A percentile compares a stretch with the other conserved stretches of the same genome.
Evolutionary conservation across 352 stramenopile genomes (phyloP).

Genomic region (Poterioochromonas sp.): DNA sequence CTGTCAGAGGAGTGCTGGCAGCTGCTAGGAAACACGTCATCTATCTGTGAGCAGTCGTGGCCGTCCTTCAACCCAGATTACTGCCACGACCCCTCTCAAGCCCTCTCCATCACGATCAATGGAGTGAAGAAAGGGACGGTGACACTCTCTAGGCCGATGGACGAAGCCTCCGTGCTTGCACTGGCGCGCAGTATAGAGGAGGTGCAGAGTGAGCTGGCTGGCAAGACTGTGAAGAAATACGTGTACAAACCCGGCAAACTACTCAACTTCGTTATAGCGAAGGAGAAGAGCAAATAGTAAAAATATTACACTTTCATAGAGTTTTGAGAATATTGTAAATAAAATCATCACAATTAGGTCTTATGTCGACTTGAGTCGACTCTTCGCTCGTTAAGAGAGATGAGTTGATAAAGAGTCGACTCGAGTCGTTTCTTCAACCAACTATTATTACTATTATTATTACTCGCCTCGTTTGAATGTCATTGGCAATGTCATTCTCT

Average conservation of each 20-base stretch:
- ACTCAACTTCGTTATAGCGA: conserved; percentile 69
- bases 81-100: conserved; percentile 58
- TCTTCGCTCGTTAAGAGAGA: too few relatives aligned
- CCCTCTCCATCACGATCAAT: conserved; percentile 64
- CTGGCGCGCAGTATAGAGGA: conserved; percentile 51
- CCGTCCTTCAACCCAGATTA: conserved; percentile 61
- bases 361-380: too few relatives aligned
- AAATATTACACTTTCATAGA: too few relatives aligned
- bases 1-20: conserved; percentile 68
- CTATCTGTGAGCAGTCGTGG: conserved; percentile 60
- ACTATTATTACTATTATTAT: too few relatives aligned
- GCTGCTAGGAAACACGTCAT: conserved; percentile 54
- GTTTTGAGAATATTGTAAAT: too few relatives aligned
- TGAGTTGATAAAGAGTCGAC: too few relatives aligned
- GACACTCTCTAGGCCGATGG: conserved; percentile 54
- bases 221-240: conserved; percentile 68
- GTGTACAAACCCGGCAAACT: conserved; percentile 68
- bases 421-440: too few relatives aligned
- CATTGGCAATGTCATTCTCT: too few relatives aligned
- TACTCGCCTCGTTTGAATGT: too few relatives aligned
- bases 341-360: too few relatives aligned
- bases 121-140: conserved; percentile 63
- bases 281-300: too few relatives aligned
- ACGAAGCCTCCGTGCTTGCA: conserved; percentile 47
- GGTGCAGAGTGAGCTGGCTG: conserved; percentile 53